Evolutionary conservation across 208 protist genomes (phyloP), one percentile per base, ranked within the genome.

Genomic region (Tritrichomonas musculus): DNA sequence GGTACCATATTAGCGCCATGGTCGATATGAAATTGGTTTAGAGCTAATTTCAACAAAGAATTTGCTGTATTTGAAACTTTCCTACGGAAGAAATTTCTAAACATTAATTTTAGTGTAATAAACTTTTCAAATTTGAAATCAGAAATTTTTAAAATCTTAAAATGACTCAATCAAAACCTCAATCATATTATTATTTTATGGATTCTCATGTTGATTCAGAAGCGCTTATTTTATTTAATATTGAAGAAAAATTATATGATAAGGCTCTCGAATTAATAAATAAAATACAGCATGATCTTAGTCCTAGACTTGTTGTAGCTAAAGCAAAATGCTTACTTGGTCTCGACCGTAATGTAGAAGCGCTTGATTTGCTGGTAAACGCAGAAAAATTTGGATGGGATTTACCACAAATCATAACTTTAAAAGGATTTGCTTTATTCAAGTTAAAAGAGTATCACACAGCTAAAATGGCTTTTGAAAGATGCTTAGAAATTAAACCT

Each of bases 11-110:
- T 66, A 22, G 93, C 95, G n/a, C 93, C 93, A 69, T 92, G 22
- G 36, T 84, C 93, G 39, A 95, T 92, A 88, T 95, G 95, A 36
- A 95, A 64, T 36, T 94, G 80, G 65, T 95, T 64, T 30, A 95
- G n/a, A 22, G 92, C 57, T 0, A 94, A 94, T 72, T 95, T 93
- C 49, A 41, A 50, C 53, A 72, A 60, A 22, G 53, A 60, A n/a
- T n/a, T n/a, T n/a, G n/a, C n/a, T n/a, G n/a, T n/a, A n/a, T n/a
- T n/a, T n/a, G n/a, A n/a, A n/a, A n/a, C n/a, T n/a, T n/a, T n/a
- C n/a, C n/a, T n/a, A n/a, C n/a, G n/a, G n/a, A n/a, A n/a, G n/a
- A n/a, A n/a, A n/a, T n/a, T n/a, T n/a, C n/a, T n/a, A n/a, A n/a
- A n/a, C n/a, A n/a, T n/a, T n/a, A n/a, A n/a, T n/a, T n/a, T n/a